Percentiles rank a stretch among this genome's conserved stretches.
Conservation (phyloP, 768 basidiomycete genomes). For the Tricholoma sp. region DNA sequence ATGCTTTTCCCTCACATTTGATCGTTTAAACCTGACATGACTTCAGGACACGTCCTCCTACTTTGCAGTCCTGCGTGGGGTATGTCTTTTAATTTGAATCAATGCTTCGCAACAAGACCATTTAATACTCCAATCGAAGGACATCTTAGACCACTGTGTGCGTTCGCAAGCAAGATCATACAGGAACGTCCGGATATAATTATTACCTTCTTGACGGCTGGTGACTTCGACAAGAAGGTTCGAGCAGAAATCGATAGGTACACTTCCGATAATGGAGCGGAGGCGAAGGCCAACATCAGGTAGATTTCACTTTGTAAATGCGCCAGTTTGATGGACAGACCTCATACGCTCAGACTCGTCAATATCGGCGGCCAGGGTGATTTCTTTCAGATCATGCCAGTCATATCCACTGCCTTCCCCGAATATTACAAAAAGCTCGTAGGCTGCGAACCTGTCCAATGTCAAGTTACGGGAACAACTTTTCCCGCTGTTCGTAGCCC, state of each 20-base stretch:
- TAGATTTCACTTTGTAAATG: neutral
- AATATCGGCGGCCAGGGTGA: neutral
- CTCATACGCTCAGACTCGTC: neutral
- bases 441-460: neutral
- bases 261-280: neutral
- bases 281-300: neutral
- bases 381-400: neutral
- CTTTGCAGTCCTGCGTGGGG: constrained; percentile 7
- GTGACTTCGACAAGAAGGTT: constrained; percentile 2
- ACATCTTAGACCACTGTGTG: constrained; percentile 12
- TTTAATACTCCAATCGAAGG: neutral
- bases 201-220: constrained; percentile 8
- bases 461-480: neutral
- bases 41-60: neutral
- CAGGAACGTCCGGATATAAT: constrained; percentile 2
- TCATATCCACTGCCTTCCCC: neutral
- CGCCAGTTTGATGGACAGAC: too few relatives aligned
- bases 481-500: neutral
- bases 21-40: neutral
- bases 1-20: too few relatives aligned
- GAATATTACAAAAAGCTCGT: neutral
- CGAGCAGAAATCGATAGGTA: constrained; percentile 8
- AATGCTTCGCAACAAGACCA: neutral
- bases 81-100: neutral
- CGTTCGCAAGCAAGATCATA: constrained; percentile 7